Evolutionary conservation across 192 early-diverging fungal species (phyloP).

Genomic region (Coemansia sp.): DNA sequence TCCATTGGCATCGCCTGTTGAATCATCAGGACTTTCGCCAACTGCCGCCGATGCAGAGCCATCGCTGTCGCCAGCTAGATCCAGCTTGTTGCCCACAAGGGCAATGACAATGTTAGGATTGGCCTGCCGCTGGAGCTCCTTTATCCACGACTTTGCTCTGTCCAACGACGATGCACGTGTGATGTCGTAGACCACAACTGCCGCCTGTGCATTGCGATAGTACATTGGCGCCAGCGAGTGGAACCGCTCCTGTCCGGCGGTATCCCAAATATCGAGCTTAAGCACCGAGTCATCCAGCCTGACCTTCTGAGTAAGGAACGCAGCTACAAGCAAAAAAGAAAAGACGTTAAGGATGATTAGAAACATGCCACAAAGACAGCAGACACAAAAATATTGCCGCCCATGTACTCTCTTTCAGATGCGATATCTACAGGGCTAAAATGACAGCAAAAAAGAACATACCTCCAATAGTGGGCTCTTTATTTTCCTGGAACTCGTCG

Average conservation of each 20-base stretch:
- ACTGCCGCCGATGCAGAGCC: slow-evolving; percentile 8
- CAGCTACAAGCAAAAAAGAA: slow-evolving; percentile 49
- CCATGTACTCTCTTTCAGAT: not conserved
- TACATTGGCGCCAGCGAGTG: slow-evolving; percentile 95
- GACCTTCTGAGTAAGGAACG: slow-evolving; percentile 91
- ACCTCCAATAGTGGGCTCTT: slow-evolving; percentile 96
- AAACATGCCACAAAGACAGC: not conserved
- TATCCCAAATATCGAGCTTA: slow-evolving; percentile 88
- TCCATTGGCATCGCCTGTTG: slow-evolving; percentile 30
- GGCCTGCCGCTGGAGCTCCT: slow-evolving; percentile 94
- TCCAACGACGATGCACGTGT: slow-evolving; percentile 82
- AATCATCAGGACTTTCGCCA: slow-evolving; percentile 5
- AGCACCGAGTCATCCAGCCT: slow-evolving; percentile 79
- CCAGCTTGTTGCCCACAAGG: slow-evolving; percentile 95
- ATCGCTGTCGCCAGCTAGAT: slow-evolving; percentile 56
- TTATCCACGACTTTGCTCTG: slow-evolving; percentile 93
- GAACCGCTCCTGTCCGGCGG: slow-evolving; percentile 98
- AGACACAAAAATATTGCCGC: not conserved
- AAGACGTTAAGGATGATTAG: not conserved
- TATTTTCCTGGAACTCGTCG: slow-evolving; percentile 93
- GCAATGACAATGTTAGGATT: slow-evolving; percentile 95
- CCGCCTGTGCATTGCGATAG: slow-evolving; percentile 96
- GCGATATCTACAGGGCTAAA: not conserved
- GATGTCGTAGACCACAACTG: slow-evolving; percentile 95
- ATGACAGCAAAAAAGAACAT: slow-evolving; percentile 1